These are phyloP conservation scores for Candida xiaguanensis DNA, from an alignment of 805 yeast genomes.

Conservation along the genomic window DNA sequence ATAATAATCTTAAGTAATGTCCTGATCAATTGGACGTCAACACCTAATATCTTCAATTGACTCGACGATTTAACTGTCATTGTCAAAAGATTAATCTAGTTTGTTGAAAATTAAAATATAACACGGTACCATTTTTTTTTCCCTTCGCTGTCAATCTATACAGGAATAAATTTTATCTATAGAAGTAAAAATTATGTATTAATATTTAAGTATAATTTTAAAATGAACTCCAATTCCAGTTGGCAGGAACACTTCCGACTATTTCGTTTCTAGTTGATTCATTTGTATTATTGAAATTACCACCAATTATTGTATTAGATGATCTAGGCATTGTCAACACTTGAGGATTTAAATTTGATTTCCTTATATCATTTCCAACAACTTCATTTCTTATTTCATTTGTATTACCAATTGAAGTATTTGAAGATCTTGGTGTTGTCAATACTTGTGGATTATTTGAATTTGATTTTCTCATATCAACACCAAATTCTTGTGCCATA, in stretches of 20 bases:
- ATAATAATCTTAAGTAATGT: conserved; percentile 60
- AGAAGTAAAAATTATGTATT: too few relatives aligned
- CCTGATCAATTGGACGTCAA: conserved; percentile 34
- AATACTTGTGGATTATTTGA: neutral
- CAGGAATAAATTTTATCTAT: too few relatives aligned
- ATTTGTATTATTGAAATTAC: conserved; percentile 10
- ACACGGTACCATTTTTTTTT: conserved; percentile 4
- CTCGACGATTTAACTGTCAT: conserved; percentile 4
- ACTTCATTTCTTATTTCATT: neutral
- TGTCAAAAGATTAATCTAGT: neutral
- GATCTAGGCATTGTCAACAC: neutral
- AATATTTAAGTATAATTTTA: neutral
- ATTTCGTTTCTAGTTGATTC: conserved; percentile 18
- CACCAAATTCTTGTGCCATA: conserved; percentile 39
- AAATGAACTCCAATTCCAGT: conserved; percentile 79
- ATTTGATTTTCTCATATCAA: conserved; percentile 1
- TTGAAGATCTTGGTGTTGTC: neutral
- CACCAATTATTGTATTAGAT: neutral
- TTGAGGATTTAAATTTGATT: neutral
- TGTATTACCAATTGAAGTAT: neutral
- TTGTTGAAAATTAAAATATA: conserved; percentile 5
- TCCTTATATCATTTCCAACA: neutral
- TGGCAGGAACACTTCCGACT: conserved; percentile 59
- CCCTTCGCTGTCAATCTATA: neutral
- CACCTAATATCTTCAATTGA: conserved; percentile 26